Conservation (phyloP, 176 grass and related monocot species). For the Carex pumila region DNA sequence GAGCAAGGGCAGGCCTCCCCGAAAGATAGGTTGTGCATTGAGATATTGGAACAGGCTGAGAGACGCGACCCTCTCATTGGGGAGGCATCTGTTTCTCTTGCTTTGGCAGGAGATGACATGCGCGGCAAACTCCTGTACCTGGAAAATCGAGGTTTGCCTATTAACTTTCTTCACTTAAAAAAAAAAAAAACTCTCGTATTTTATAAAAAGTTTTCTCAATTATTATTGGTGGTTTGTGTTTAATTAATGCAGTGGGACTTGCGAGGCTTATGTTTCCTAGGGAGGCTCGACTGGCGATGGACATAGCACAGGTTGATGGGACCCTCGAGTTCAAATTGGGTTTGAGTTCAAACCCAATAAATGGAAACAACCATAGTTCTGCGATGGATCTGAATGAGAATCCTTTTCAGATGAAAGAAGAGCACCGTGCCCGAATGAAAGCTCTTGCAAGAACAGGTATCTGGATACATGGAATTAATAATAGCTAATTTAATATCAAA, state of each 20-base stretch:
- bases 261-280: slow-evolving; percentile 73
- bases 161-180: background rate
- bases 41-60: slow-evolving; percentile 77
- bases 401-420: slow-evolving; percentile 60
- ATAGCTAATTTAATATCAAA: background rate
- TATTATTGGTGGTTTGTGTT: background rate
- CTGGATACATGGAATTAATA: background rate
- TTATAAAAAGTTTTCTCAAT: background rate
- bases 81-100: slow-evolving; percentile 74
- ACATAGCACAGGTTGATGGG: slow-evolving; percentile 81
- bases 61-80: slow-evolving; percentile 51
- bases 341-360: slow-evolving; percentile 20
- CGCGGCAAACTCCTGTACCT: slow-evolving; percentile 59
- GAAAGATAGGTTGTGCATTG: slow-evolving; percentile 59
- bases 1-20: slow-evolving; percentile 52
- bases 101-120: slow-evolving; percentile 44
- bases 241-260: slow-evolving; percentile 65
- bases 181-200: background rate
- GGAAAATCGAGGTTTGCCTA: slow-evolving; percentile 74
- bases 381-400: slow-evolving; percentile 51
- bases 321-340: slow-evolving; percentile 55
- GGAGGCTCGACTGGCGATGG: slow-evolving; percentile 75
- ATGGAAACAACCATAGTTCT: background rate
- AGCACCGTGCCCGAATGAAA: slow-evolving; percentile 57
- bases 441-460: slow-evolving; percentile 84